Base-by-base conservation (phyloP, 805 yeast species). In the Yamadazyma tumulicola region DNA sequence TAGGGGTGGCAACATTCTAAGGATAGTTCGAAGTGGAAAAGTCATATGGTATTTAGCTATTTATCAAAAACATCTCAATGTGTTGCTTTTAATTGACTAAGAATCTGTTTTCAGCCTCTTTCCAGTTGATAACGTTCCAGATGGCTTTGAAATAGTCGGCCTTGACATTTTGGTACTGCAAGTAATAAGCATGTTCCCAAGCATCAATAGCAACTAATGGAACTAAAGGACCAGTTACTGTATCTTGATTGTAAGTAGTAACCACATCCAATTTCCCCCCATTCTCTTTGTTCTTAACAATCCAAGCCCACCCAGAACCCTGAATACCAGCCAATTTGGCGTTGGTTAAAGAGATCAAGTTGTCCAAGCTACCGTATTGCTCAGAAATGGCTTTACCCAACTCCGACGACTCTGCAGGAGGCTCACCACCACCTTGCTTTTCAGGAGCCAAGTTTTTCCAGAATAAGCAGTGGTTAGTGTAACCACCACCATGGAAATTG, bases 1-100 rank as follows among this genome's bases (percentile, higher is more conserved):
- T 89, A 18, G 95, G 96, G 1, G 79, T 79, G 4, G 78, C 91
- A 2, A 77, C 85, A 4, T 85, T 85, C 47, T 79, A 55, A 47
- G 11, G 11, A 11, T 20, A 20, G 11, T 21, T 21, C 23, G 23
- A 21, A 9, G 9, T 9, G 9, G 23, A 21, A 21, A 11, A 9
- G 11, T n/a, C n/a, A n/a, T n/a, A n/a, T n/a, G n/a, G n/a, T n/a
- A n/a, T n/a, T n/a, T n/a, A n/a, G n/a, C n/a, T 21, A 21, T 21
- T 21, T 9, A 11, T 21, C 23, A 9, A 21, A 9, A 21, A 24
- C 6, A 7, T 6, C 13, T 24, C 27, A 24, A 7, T 7, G 16
- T n/a, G 8, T 20, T 11, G 11, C 31, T 16, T 12, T 38, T 43
- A 44, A 36, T 49, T 48, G 27, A 49, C 53, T 26, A 43, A 41